Conservation (phyloP, 2,329 filamentous ascomycete species). For the Hypoxylon sp. region DNA sequence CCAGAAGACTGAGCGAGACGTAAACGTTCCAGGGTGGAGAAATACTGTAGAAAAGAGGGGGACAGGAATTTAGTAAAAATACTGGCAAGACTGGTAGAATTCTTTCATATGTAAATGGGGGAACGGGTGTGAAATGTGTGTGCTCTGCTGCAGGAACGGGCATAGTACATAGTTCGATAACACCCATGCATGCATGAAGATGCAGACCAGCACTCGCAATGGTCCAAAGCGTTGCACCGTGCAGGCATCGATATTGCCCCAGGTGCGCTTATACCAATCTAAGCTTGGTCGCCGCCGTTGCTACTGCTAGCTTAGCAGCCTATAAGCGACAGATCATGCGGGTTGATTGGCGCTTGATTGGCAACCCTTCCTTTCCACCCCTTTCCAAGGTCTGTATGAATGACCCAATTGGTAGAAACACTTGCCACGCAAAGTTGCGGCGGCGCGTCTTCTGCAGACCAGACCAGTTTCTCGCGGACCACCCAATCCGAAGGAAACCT, state of each 20-base stretch:
- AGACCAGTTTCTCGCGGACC: slow-evolving; percentile 20
- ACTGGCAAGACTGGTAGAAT: slow-evolving; percentile 17
- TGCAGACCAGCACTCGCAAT: slow-evolving; percentile 42
- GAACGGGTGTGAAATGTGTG: slow-evolving; percentile 31
- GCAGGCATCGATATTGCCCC: slow-evolving; percentile 30
- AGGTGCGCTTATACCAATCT: slow-evolving; percentile 29
- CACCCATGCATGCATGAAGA: slow-evolving; percentile 35
- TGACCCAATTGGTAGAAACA: slow-evolving; percentile 39
- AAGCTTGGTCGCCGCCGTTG: slow-evolving; percentile 29
- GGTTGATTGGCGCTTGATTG: slow-evolving; percentile 33
- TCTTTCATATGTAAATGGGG: slow-evolving; percentile 23
- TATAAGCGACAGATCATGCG: slow-evolving; percentile 28
- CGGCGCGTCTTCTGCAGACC: slow-evolving; percentile 39
- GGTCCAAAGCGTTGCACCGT: slow-evolving; percentile 47
- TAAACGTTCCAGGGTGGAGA: slow-evolving; percentile 72
- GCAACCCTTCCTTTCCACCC: slow-evolving; percentile 27
- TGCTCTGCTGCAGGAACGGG: slow-evolving; percentile 48
- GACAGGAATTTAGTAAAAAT: slow-evolving; percentile 42
- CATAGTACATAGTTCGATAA: slow-evolving; percentile 34
- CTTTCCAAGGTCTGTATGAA: slow-evolving; percentile 24
- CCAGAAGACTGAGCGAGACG: slow-evolving; percentile 67
- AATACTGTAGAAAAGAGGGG: slow-evolving; percentile 62
- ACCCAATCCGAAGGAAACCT: slow-evolving; percentile 34
- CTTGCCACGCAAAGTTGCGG: slow-evolving; percentile 36
- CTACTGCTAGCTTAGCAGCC: slow-evolving; percentile 35